phyloP scores from a whole-genome alignment of 805 yeast genomes.

The Sugiyamaella valdiviana region DNA sequence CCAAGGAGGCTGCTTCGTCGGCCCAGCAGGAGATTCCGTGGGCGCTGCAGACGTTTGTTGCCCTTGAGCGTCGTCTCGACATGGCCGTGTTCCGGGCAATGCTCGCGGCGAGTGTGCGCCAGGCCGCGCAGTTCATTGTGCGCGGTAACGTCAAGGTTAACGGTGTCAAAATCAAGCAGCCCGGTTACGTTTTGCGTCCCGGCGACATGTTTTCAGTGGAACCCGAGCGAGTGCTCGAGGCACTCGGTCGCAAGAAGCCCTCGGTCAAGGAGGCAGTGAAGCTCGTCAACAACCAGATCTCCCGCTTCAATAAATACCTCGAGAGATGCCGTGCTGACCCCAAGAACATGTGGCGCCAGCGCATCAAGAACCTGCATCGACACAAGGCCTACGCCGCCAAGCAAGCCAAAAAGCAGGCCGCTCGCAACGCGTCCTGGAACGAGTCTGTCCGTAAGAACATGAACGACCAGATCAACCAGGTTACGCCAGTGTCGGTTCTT shows the following conservation, averaged over 20 bases:
- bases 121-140: constrained; percentile 81
- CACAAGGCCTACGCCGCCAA: constrained; percentile 19
- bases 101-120: constrained; percentile 91
- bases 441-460: constrained; percentile 37
- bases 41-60: constrained; percentile 82
- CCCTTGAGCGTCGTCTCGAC: constrained; percentile 82
- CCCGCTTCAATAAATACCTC: constrained; percentile 70
- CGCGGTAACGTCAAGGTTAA: constrained; percentile 81
- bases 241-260: constrained; percentile 83
- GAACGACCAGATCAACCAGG: constrained; percentile 31
- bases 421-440: constrained; percentile 31
- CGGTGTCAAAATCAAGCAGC: constrained; percentile 70
- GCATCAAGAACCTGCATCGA: constrained; percentile 22
- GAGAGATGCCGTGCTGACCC: constrained; percentile 53
- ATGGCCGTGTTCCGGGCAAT: constrained; percentile 84
- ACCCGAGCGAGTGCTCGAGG: constrained; percentile 79
- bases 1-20: constrained; percentile 48
- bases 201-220: constrained; percentile 85
- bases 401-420: constrained; percentile 6
- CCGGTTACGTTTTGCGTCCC: constrained; percentile 67
- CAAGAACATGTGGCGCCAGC: constrained; percentile 44
- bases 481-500: constrained; percentile 31
- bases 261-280: constrained; percentile 58
- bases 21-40: constrained; percentile 55
- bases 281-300: constrained; percentile 65